Percentiles rank a stretch among this genome's conserved stretches.
Conservation (phyloP, 83 land plant genomes). For the Picea abies region DNA sequence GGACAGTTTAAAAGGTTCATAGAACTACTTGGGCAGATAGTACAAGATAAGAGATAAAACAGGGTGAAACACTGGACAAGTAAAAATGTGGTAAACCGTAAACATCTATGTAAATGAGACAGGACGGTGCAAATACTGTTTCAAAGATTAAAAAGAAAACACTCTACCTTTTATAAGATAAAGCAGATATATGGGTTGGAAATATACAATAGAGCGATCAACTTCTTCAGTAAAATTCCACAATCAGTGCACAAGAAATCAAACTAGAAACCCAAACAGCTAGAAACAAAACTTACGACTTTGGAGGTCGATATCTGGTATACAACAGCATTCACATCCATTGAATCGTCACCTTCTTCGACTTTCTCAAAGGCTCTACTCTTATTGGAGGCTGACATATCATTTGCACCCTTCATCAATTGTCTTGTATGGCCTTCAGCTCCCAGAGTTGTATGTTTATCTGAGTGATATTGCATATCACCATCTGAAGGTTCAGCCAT, state of each 20-base stretch:
- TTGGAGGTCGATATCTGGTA: conserved; percentile 26
- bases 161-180: too few species aligned
- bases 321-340: conserved; percentile 33
- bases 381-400: conserved; percentile 15
- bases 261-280: background rate
- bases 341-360: conserved; percentile 24
- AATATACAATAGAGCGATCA: too few species aligned
- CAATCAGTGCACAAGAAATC: background rate
- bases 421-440: conserved; percentile 32
- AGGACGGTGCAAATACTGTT: too few species aligned
- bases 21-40: too few species aligned
- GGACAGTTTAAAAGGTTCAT: too few species aligned
- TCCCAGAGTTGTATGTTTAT: conserved; percentile 30
- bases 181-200: too few species aligned
- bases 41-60: too few species aligned
- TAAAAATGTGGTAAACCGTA: too few species aligned
- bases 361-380: conserved; percentile 29
- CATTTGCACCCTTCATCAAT: conserved; percentile 14
- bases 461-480: conserved; percentile 9
- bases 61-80: too few species aligned
- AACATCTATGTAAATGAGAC: too few species aligned
- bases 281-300: conserved; percentile 29
- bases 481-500: conserved; percentile 24
- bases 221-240: too few species aligned
- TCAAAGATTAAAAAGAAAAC: too few species aligned